phyloP scores from a whole-genome alignment of 2,329 filamentous ascomycete genomes.

The Paracamarosporium sp. region DNA sequence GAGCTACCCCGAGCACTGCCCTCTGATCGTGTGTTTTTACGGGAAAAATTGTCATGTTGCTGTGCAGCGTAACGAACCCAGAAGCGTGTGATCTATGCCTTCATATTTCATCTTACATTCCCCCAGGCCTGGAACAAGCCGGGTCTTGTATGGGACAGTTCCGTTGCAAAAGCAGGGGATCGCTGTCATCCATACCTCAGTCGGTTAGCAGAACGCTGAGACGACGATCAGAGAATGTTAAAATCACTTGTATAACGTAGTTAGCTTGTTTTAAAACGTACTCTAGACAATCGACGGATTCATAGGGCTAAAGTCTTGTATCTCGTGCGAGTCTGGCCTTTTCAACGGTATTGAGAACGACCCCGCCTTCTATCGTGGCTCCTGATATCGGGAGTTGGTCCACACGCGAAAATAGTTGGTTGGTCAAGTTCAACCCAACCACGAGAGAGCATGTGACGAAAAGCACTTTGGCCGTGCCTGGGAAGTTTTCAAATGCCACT shows the following conservation, averaged over 20 bases:
- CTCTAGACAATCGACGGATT: neutral
- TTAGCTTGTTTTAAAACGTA: no score
- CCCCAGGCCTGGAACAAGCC: no score
- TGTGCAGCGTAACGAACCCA: neutral
- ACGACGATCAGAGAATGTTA: no score
- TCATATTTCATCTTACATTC: neutral
- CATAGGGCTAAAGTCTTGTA: neutral
- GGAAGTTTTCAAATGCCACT: no score
- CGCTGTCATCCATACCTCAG: neutral
- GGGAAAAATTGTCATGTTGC: neutral
- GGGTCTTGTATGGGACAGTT: no score
- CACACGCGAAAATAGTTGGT: no score
- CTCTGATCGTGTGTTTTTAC: neutral
- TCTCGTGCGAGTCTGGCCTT: neutral
- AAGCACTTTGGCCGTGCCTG: no score
- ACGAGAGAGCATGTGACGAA: no score
- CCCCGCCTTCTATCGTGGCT: no score
- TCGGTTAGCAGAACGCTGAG: neutral
- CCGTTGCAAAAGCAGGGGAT: neutral
- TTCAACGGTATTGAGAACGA: neutral
- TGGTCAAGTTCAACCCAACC: no score
- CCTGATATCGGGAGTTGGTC: no score
- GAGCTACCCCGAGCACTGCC: neutral
- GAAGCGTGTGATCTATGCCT: neutral
- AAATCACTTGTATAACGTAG: no score